A percentile compares a stretch with the other conserved stretches of the same genome.
Evolutionary conservation across 83 land plant genomes (phyloP).

Genomic region (Diphasiastrum complanatum): DNA sequence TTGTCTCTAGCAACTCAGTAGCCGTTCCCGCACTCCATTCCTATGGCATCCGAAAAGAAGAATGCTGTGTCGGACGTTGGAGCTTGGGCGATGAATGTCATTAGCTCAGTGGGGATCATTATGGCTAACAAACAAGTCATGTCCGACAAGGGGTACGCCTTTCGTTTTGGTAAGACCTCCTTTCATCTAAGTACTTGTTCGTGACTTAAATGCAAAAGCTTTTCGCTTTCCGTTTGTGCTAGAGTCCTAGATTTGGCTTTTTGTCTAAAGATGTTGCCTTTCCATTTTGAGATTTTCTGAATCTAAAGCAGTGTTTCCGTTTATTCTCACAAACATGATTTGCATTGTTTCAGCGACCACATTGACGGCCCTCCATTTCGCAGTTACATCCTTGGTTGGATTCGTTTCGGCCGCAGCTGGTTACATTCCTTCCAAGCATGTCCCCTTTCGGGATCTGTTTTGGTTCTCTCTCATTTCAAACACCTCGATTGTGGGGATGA

Average conservation of each 20-base stretch:
- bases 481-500: no score
- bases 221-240: background rate
- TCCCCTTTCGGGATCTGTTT: slow-evolving; percentile 27
- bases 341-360: slow-evolving; percentile 31
- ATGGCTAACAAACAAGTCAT: slow-evolving; percentile 34
- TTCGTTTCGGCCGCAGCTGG: slow-evolving; percentile 19
- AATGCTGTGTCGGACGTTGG: slow-evolving; percentile 18
- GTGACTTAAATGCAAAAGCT: background rate
- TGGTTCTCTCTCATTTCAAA: no score
- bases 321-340: no score
- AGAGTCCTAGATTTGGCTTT: background rate
- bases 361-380: slow-evolving; percentile 29
- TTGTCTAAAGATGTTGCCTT: background rate
- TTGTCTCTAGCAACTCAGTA: no score
- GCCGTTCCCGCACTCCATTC: no score
- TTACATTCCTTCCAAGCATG: slow-evolving; percentile 16
- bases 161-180: slow-evolving; percentile 20
- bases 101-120: slow-evolving; percentile 33
- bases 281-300: background rate
- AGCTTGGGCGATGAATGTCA: slow-evolving; percentile 28
- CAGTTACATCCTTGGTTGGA: slow-evolving; percentile 24
- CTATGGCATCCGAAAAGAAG: slow-evolving; percentile 24
- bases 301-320: background rate
- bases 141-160: slow-evolving; percentile 19
- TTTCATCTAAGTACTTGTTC: background rate